Conservation (phyloP, 148 eudicot genomes). For the Diospyros lotus region DNA sequence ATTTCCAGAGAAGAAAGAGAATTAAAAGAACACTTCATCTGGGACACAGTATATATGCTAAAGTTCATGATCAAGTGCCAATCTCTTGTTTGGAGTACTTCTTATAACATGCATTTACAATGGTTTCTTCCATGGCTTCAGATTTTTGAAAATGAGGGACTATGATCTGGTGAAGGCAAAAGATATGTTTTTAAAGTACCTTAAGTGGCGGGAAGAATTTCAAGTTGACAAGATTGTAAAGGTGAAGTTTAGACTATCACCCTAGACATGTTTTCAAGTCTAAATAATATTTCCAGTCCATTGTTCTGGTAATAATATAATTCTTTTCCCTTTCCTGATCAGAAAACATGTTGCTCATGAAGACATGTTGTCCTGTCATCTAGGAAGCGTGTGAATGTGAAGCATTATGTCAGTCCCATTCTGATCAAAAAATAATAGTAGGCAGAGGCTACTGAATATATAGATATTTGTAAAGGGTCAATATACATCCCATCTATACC, state of each 20-base stretch:
- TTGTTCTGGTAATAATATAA: background rate
- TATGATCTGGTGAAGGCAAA: slow-evolving; percentile 51
- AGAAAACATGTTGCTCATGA: background rate
- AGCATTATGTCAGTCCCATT: no score
- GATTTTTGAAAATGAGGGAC: slow-evolving; percentile 49
- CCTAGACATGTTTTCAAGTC: background rate
- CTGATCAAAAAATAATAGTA: no score
- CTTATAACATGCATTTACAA: background rate
- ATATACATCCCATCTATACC: no score
- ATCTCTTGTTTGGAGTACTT: background rate
- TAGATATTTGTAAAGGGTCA: no score
- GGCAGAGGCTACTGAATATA: no score
- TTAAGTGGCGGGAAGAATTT: slow-evolving; percentile 55
- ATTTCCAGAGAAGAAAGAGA: no score
- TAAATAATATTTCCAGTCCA: background rate
- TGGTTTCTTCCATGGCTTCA: slow-evolving; percentile 16
- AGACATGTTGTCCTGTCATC: background rate
- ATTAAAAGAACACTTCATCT: background rate
- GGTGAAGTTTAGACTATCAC: slow-evolving; percentile 19
- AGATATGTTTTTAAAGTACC: slow-evolving; percentile 41
- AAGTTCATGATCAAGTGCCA: background rate
- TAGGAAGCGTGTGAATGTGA: background rate
- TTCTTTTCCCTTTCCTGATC: background rate
- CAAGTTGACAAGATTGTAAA: slow-evolving; percentile 44
- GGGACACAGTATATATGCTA: background rate